Percentiles rank a stretch among this genome's conserved stretches.
Evolutionary conservation across 2,329 filamentous ascomycete genomes (phyloP).

Genomic region (Ceratocystis eucalypticola): DNA sequence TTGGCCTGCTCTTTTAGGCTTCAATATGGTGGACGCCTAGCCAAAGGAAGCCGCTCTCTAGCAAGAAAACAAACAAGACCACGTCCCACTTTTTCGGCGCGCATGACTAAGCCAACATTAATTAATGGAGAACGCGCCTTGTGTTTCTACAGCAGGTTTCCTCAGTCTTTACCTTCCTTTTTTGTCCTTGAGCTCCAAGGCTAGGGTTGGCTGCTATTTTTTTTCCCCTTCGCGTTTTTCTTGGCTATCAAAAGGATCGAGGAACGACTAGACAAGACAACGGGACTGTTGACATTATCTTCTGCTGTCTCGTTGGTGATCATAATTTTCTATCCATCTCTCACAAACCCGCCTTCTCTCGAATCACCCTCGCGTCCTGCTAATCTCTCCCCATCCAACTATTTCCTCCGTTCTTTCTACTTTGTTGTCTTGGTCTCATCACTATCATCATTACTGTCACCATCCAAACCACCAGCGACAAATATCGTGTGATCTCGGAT

Average conservation of each 20-base stretch:
- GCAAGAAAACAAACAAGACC: neutral
- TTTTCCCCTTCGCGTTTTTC: slow-evolving; percentile 18
- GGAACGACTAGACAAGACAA: neutral
- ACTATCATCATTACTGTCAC: neutral
- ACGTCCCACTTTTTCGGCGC: neutral
- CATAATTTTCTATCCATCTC: neutral
- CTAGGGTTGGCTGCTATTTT: neutral
- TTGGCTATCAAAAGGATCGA: neutral
- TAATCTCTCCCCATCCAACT: neutral
- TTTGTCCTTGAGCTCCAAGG: neutral
- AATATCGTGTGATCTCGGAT: neutral
- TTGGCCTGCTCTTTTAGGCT: neutral
- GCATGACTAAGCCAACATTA: neutral
- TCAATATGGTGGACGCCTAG: neutral
- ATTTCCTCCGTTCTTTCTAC: neutral
- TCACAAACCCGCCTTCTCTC: neutral
- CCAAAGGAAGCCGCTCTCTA: neutral
- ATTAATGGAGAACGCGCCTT: neutral
- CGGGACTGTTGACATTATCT: neutral
- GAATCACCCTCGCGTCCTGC: neutral
- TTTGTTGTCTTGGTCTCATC: too few relatives aligned
- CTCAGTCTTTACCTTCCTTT: too few relatives aligned
- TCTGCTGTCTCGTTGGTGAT: neutral
- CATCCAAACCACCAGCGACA: neutral
- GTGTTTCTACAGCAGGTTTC: neutral